phyloP scores from a whole-genome alignment of 441 rosid species.

The Corymbia citriodora region DNA sequence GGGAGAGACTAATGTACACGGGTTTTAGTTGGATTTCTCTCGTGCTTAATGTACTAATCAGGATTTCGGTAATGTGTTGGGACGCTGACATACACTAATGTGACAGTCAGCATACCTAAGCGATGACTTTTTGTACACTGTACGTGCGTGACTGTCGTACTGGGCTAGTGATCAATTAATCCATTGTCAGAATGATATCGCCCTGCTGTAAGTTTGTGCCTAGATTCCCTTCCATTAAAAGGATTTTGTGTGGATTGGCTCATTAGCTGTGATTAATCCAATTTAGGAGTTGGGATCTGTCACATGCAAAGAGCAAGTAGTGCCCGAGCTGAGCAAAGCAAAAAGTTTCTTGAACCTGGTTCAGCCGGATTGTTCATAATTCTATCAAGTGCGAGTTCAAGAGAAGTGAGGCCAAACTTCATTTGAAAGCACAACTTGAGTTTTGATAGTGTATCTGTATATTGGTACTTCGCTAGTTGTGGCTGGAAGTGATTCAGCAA shows the following conservation, averaged over 20 bases:
- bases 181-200: not conserved
- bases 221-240: not conserved
- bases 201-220: not conserved
- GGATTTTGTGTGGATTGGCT: not conserved
- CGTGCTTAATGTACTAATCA: not conserved
- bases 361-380: not conserved
- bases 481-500: not conserved
- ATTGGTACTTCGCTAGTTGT: not conserved
- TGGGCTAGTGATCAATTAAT: not conserved
- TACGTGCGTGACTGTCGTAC: not conserved
- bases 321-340: not conserved
- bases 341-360: not conserved
- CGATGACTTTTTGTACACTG: not conserved
- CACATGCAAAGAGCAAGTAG: not conserved
- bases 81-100: not conserved
- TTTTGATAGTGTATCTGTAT: not conserved
- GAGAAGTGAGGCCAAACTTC: not conserved
- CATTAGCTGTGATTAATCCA: not conserved
- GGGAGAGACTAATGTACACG: not conserved
- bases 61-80: not conserved
- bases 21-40: not conserved
- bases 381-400: not conserved
- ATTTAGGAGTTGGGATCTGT: not conserved
- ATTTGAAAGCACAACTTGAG: not conserved
- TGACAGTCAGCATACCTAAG: not conserved